Base-by-base conservation (phyloP, 2,329 filamentous ascomycete genomes). In the Fusarium sp. region DNA sequence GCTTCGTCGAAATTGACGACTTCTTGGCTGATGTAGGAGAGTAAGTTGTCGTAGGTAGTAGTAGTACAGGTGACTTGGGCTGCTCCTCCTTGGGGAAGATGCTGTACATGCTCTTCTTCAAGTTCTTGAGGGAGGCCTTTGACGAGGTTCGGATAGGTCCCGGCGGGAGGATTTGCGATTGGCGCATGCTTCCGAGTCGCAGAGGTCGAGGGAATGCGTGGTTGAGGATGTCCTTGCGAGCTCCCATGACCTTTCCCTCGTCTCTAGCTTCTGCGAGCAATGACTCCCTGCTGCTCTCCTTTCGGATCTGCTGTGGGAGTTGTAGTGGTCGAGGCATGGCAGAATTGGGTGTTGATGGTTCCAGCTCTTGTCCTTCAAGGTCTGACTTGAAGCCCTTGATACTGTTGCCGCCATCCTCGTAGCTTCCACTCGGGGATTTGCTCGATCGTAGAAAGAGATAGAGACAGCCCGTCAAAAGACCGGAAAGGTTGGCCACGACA, bases 401-500 rank as follows among this genome's bases (percentile, higher is more conserved):
- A 24, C 57, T 61, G 55, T 62, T 71, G 22, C 67, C 60, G 24
- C 67, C 66, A n/a, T 72, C 71, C 81, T 85, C 83, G 57, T 84
- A 83, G 74, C 84, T 83, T 64, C 81, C 86, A 59, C 91, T 89
- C 29, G 88, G 88, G 14, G 87, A 85, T 16, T 87, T 89, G 72
- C 90, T 92, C 4, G 91, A 90, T 72, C 92, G 88, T 58, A 94
- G 84, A 75, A 93, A 92, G 10, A 93, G 83, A 74, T 93, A 91
- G 27, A 93, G 85, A 17, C 90, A 87, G 5, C 91, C 90, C 17
- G 89, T 91, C 79, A 91, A 85, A 17, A 93, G 82, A 3, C 92
- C 92, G 0, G 91, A 91, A 3, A 92, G 84, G 77, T 93, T 93
- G 17, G 90, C 85, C 4, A 91, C 89, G 8, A 93, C 89, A 17